Conservation (phyloP, 1,284 basidiomycete genomes). For the Puccinia triticina region DNA sequence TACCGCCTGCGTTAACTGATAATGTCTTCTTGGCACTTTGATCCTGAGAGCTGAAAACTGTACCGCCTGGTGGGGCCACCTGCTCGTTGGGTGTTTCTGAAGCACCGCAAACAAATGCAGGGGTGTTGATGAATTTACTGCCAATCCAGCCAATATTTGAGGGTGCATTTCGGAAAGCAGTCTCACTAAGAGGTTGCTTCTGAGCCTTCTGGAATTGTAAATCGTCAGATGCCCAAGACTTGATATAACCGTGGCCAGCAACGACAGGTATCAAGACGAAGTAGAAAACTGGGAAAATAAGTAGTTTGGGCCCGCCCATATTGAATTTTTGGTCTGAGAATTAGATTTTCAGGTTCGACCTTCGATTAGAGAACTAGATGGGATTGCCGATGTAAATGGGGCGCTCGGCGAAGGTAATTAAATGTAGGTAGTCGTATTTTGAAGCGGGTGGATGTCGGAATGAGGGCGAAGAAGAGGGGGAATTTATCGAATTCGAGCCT, state of each 20-base stretch:
- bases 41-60: conserved; percentile 38
- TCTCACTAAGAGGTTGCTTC: conserved; percentile 37
- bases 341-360: neutral
- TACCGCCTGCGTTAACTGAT: conserved; percentile 38
- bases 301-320: neutral
- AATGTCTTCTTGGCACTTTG: conserved; percentile 46
- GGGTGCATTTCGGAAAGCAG: conserved; percentile 39
- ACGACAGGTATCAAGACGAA: conserved; percentile 12
- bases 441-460: neutral
- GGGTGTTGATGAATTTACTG: conserved; percentile 39
- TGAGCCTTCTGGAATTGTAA: conserved; percentile 39
- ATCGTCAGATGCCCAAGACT: conserved; percentile 46
- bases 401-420: neutral
- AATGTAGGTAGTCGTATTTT: neutral
- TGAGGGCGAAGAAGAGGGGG: neutral
- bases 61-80: conserved; percentile 34
- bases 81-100: conserved; percentile 34
- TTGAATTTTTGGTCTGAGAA: neutral
- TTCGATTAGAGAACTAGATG: neutral
- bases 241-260: conserved; percentile 39
- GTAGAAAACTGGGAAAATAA: neutral
- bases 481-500: neutral
- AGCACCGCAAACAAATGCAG: conserved; percentile 42
- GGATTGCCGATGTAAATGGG: neutral
- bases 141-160: conserved; percentile 51